Conservation (phyloP, 164 flowering plant species). For the Macadamia tetraphylla region DNA sequence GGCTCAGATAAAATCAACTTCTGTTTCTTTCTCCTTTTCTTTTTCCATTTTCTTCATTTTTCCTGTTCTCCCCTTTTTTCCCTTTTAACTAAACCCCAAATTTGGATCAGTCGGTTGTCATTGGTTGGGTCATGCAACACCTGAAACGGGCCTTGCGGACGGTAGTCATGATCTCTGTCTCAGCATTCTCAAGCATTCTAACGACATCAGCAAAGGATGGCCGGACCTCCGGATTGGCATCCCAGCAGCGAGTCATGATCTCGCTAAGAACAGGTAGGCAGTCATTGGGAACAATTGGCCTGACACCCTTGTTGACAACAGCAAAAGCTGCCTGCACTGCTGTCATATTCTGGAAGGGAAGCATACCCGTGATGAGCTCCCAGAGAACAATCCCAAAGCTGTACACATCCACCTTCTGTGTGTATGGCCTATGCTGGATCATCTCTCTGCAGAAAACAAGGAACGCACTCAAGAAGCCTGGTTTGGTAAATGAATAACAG, state of each 20-base stretch:
- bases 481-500: not conserved
- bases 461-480: not conserved
- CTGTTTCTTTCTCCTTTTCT: slow-evolving; percentile 1
- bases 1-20: slow-evolving; percentile 13
- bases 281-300: slow-evolving; percentile 49
- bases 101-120: slow-evolving; percentile 45
- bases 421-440: slow-evolving; percentile 72
- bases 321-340: slow-evolving; percentile 79
- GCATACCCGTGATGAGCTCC: slow-evolving; percentile 62
- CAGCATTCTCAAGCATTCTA: slow-evolving; percentile 56
- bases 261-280: slow-evolving; percentile 53
- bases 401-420: slow-evolving; percentile 66
- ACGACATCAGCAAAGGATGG: slow-evolving; percentile 60
- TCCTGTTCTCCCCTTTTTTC: not conserved
- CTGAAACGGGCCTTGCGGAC: slow-evolving; percentile 67
- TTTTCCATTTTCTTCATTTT: not conserved
- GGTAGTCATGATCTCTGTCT: slow-evolving; percentile 53
- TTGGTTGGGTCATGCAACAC: slow-evolving; percentile 54
- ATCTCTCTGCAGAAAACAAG: slow-evolving; percentile 46
- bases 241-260: slow-evolving; percentile 75
- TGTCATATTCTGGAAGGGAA: slow-evolving; percentile 67
- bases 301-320: slow-evolving; percentile 57
- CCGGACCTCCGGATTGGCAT: slow-evolving; percentile 53
- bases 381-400: slow-evolving; percentile 73
- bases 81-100: too few species aligned